Evolutionary conservation across 2,329 filamentous ascomycete species (phyloP), one percentile per base, ranked within the genome.

Genomic region (Aspergillus tanneri): DNA sequence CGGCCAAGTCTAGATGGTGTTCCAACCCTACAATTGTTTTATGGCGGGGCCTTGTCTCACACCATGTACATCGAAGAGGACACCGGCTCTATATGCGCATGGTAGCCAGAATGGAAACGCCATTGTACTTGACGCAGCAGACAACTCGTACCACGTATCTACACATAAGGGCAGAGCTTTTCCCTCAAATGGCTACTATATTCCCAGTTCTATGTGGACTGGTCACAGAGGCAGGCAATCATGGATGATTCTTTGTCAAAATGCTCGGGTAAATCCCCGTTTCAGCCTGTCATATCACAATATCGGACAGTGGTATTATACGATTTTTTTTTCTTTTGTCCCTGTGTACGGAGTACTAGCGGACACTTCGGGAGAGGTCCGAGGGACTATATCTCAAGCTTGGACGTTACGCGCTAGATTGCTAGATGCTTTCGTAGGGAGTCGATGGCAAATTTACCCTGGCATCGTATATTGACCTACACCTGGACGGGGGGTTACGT

Each of bases 41-140:
- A 9, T 32, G 9, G 34, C 32, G 46, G 25, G n/a, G 25, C 32
- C n/a, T 4, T 16, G 14, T 28, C 19, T 28, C 34, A 39, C 46
- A 24, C 14, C 34, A 23, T 22, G 38, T 39, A 48, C 40, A 43
- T 21, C 39, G 39, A n/a, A n/a, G n/a, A n/a, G n/a, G n/a, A n/a
- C n/a, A n/a, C n/a, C n/a, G n/a, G n/a, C n/a, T n/a, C n/a, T n/a
- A n/a, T 23, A 8, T 34, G 41, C 16, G 28, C 19, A n/a, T 23
- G 27, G 32, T 41, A 12, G 40, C 21, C 28, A 19, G 27, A 16
- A 27, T 21, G 5, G 24, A 22, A 47, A 47, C 40, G 30, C 22
- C 38, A 47, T 42, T 47, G 38, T 43, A 16, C 9, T 47, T 14
- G 14, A 35, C 37, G 30, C 45, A 47, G 23, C 22, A 7, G 14